Percentiles rank a stretch among this genome's conserved stretches.
Conservation (phyloP, 83 land plant species). For the Picea abies region DNA sequence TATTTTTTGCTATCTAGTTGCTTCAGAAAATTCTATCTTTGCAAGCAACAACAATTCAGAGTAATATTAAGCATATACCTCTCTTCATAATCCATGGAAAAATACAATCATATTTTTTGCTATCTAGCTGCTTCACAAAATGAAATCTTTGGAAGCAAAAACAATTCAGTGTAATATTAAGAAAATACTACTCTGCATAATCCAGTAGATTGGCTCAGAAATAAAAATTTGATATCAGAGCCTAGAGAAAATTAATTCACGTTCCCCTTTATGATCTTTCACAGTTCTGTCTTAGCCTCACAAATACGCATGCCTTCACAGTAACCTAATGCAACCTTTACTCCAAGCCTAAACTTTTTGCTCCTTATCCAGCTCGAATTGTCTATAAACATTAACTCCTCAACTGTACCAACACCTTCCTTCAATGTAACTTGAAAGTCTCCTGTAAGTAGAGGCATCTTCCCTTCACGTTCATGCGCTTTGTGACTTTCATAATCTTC, state of each 20-base stretch:
- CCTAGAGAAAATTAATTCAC: conserved; percentile 32
- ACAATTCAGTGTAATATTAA: background rate
- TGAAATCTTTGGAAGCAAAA: background rate
- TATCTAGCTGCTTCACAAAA: background rate
- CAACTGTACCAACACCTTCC: conserved; percentile 81
- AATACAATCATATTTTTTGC: background rate
- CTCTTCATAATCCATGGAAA: background rate
- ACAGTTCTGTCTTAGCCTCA: conserved; percentile 85
- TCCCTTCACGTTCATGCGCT: conserved; percentile 85
- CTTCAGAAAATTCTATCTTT: background rate
- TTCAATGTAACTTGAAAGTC: conserved; percentile 71
- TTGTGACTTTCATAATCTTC: conserved; percentile 79
- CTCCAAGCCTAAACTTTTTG: conserved; percentile 79
- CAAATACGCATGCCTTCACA: conserved; percentile 72
- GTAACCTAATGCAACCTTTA: conserved; percentile 62
- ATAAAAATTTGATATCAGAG: no score
- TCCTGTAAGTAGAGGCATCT: conserved; percentile 81
- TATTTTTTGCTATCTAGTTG: background rate
- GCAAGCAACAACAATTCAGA: background rate
- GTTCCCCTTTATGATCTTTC: conserved; percentile 89
- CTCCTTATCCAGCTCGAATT: conserved; percentile 94
- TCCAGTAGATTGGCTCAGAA: no score
- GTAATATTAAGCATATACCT: background rate
- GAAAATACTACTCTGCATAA: background rate
- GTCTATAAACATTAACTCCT: conserved; percentile 81